Conservation (phyloP, 306 rosid species). For the Hippophae rhamnoides region DNA sequence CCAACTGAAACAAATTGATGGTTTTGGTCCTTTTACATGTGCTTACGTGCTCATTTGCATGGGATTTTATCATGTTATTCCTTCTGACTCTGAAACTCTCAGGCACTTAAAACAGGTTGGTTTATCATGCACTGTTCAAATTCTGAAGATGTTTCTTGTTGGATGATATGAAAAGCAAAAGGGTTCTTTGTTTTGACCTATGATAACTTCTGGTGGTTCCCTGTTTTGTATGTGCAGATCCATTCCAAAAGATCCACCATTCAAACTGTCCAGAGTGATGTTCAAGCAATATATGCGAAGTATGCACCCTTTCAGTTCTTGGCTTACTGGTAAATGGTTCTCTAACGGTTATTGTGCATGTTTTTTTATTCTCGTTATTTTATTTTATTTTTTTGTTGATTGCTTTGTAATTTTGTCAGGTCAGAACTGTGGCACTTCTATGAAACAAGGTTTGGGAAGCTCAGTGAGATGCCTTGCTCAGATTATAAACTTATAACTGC, state of each 20-base stretch:
- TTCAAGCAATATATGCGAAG: slow-evolving; percentile 37
- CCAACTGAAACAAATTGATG: slow-evolving; percentile 37
- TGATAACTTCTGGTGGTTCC: too few species aligned
- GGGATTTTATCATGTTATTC: slow-evolving; percentile 46
- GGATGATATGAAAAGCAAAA: too few species aligned
- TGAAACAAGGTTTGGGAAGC: slow-evolving; percentile 28
- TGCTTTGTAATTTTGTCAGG: slow-evolving; percentile 20
- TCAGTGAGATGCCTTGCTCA: slow-evolving; percentile 31
- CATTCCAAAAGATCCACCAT: slow-evolving; percentile 26
- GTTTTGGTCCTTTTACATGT: slow-evolving; percentile 46
- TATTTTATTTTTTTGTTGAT: slow-evolving; percentile 1
- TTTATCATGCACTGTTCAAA: background rate
- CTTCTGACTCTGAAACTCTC: slow-evolving; percentile 43
- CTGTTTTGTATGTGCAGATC: slow-evolving; percentile 20
- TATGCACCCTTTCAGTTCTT: slow-evolving; percentile 47
- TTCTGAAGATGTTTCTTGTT: too few species aligned
- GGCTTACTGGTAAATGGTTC: slow-evolving; percentile 39
- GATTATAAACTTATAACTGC: slow-evolving; percentile 38
- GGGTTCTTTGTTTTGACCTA: too few species aligned
- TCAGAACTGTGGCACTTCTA: slow-evolving; percentile 50
- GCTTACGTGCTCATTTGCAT: slow-evolving; percentile 49
- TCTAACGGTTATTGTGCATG: background rate
- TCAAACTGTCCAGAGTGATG: slow-evolving; percentile 25
- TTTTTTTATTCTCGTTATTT: background rate
- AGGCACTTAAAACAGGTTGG: slow-evolving; percentile 41